Conservation (phyloP, 805 yeast species). For the Yueomyces sinensis region DNA sequence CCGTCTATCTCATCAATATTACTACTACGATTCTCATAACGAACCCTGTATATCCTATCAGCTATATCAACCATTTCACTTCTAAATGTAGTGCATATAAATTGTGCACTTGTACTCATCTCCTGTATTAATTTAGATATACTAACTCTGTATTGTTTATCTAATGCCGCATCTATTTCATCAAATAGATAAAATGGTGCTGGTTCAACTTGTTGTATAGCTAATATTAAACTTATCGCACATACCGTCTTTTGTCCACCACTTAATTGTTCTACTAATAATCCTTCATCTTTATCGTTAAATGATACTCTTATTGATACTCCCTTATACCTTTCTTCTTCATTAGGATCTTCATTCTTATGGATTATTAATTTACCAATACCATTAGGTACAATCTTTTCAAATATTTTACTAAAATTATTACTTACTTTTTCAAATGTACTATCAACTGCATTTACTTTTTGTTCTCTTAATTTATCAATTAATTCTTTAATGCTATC, state of each 20-base stretch:
- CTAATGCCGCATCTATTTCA: constrained; percentile 93
- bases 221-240: constrained; percentile 85
- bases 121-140: constrained; percentile 66
- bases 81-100: constrained; percentile 91
- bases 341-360: constrained; percentile 20
- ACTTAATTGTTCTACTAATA: constrained; percentile 77
- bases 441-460: constrained; percentile 66
- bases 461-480: constrained; percentile 55
- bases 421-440: constrained; percentile 67
- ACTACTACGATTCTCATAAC: constrained; percentile 71
- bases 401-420: constrained; percentile 65
- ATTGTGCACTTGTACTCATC: constrained; percentile 64
- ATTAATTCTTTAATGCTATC: constrained; percentile 64
- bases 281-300: constrained; percentile 75
- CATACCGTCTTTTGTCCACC: constrained; percentile 98
- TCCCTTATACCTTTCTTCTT: constrained; percentile 44
- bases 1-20: constrained; percentile 56
- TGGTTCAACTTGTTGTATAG: constrained; percentile 90
- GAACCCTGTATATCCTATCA: constrained; percentile 77
- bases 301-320: constrained; percentile 82
- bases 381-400: constrained; percentile 72
- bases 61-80: constrained; percentile 86
- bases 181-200: constrained; percentile 95
- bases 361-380: constrained; percentile 61
- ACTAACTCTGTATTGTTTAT: constrained; percentile 78